A percentile compares a stretch with the other conserved stretches of the same genome.
Conservation (phyloP, 2,329 filamentous ascomycete species). For the Mycosphaerella sp. region DNA sequence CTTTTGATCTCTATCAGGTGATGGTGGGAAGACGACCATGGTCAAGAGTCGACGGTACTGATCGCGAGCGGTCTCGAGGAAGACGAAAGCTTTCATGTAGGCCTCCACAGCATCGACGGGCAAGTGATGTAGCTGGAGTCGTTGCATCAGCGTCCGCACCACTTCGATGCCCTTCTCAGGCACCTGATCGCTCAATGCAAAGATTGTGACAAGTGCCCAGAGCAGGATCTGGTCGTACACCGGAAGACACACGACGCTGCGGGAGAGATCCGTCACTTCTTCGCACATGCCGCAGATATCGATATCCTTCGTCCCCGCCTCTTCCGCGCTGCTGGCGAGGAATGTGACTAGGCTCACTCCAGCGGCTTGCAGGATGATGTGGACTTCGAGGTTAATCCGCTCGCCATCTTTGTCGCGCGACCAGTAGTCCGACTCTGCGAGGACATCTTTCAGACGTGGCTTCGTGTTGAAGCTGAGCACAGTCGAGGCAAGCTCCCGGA, state of each 20-base stretch:
- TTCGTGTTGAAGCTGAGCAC: slow-evolving; percentile 12
- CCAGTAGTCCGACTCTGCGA: slow-evolving; percentile 5
- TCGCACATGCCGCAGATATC: slow-evolving; percentile 16
- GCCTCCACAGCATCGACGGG: slow-evolving; percentile 6
- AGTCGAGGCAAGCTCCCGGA: slow-evolving; percentile 5
- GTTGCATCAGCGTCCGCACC: neutral
- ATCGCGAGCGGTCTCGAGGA: slow-evolving; percentile 12
- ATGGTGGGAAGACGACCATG: neutral
- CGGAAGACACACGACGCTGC: slow-evolving; percentile 9
- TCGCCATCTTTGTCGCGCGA: slow-evolving; percentile 10
- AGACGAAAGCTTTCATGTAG: slow-evolving; percentile 12
- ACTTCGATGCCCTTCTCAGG: slow-evolving; percentile 8
- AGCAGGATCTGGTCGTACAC: slow-evolving; percentile 13
- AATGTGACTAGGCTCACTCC: slow-evolving; percentile 14
- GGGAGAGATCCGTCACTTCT: slow-evolving; percentile 9
- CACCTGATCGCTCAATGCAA: slow-evolving; percentile 9
- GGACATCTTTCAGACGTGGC: neutral
- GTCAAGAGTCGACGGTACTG: slow-evolving; percentile 6
- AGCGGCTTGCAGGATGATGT: slow-evolving; percentile 16
- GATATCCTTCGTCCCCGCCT: slow-evolving; percentile 8
- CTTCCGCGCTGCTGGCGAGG: slow-evolving; percentile 4
- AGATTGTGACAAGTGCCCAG: slow-evolving; percentile 17
- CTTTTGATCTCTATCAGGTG: neutral
- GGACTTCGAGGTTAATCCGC: slow-evolving; percentile 14
- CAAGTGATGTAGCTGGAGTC: slow-evolving; percentile 7